Evolutionary conservation across 305 asterid species (phyloP).

Genomic region (Fraxinus sp.): DNA sequence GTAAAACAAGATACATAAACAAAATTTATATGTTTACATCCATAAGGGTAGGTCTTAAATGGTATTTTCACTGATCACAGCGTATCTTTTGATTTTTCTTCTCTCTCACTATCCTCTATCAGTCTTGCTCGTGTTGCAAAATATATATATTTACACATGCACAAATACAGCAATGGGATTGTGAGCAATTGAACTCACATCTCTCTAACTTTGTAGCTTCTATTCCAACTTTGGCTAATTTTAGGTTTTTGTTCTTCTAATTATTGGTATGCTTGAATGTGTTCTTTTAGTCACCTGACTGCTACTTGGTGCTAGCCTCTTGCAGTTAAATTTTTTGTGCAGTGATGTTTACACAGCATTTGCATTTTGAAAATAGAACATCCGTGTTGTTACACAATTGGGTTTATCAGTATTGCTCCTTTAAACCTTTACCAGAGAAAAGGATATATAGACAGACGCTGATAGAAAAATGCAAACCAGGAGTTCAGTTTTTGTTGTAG

Average conservation of each 20-base stretch:
- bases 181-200: not conserved
- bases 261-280: not conserved
- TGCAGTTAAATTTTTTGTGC: not conserved
- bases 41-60: not conserved
- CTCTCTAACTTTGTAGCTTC: not conserved
- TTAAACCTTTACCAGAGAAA: not conserved
- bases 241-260: not conserved
- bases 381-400: not conserved
- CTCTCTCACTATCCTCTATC: not conserved
- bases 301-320: not conserved
- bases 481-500: not conserved
- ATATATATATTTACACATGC: not conserved
- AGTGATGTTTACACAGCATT: not conserved
- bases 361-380: not conserved
- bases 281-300: not conserved
- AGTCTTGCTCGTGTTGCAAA: not conserved
- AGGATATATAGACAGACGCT: not conserved
- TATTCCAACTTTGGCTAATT: not conserved
- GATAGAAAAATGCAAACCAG: not conserved
- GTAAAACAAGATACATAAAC: not conserved
- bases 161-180: not conserved
- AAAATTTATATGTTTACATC: not conserved
- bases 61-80: not conserved
- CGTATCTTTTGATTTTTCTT: not conserved
- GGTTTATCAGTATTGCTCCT: not conserved